Evolutionary conservation across 306 rosid species (phyloP).

Genomic region (Cucurbita moschata): DNA sequence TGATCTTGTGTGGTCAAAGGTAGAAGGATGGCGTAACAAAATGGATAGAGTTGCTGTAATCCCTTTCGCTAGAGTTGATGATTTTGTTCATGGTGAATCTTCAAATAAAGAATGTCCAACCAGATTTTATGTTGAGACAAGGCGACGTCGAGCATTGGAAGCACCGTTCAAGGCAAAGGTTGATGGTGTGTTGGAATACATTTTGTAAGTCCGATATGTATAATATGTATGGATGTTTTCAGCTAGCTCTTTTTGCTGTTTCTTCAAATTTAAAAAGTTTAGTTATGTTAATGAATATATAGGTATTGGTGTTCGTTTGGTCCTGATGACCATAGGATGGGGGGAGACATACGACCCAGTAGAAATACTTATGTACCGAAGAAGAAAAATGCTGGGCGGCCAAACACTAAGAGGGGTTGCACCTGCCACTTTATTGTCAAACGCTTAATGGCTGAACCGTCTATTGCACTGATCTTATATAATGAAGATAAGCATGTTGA

Average conservation of each 20-base stretch:
- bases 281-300: slow-evolving; percentile 11
- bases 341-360: slow-evolving; percentile 74
- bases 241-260: not conserved
- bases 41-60: slow-evolving; percentile 70
- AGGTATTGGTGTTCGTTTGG: slow-evolving; percentile 99
- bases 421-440: slow-evolving; percentile 88
- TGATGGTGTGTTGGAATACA: slow-evolving; percentile 85
- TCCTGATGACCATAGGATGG: slow-evolving; percentile 81
- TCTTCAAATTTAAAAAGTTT: not conserved
- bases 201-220: slow-evolving; percentile 44
- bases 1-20: slow-evolving; percentile 78
- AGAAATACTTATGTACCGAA: slow-evolving; percentile 56
- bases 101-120: slow-evolving; percentile 68
- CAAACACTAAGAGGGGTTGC: slow-evolving; percentile 89
- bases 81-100: slow-evolving; percentile 82
- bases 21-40: slow-evolving; percentile 85
- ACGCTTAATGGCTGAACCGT: slow-evolving; percentile 73
- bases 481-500: slow-evolving; percentile 77
- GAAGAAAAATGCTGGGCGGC: slow-evolving; percentile 80
- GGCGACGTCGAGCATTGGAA: slow-evolving; percentile 44
- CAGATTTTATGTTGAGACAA: slow-evolving; percentile 78
- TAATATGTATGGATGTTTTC: not conserved
- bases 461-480: slow-evolving; percentile 70
- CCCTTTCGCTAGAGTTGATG: slow-evolving; percentile 80
- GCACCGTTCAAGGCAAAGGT: slow-evolving; percentile 64